Base-by-base conservation (phyloP, 331 rosid species). In the Saraca asoca region DNA sequence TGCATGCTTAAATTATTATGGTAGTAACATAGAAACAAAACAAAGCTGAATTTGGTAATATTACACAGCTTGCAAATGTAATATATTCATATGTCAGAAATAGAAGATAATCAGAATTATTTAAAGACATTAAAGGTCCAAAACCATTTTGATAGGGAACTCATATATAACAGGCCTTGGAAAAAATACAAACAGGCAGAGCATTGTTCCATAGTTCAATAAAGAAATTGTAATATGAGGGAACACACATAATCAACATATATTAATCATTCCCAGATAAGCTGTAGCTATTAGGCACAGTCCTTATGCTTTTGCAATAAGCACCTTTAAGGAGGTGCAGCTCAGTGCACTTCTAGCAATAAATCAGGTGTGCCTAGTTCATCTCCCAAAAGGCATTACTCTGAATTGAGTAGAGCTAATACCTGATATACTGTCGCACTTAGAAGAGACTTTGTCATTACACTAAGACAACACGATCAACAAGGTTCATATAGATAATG, bases 1-100 rank as follows among this genome's bases (percentile, higher is more conserved):
- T 34, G 39, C 67, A 69, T 35, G 70, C 73, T 75, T 49, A 73
- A 50, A 75, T 52, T 64, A 70, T 75, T 79, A 86, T 71, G 44
- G 52, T 64, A 62, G 62, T 70, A 78, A 64, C 33, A 68, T 34
- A 41, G 5, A 71, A 59, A 56, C 14, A 67, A 71, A 52, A 65
- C 50, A 73, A 48, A 48, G 39, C 18, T 48, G 37, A 77, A 59
- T 39, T 58, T 50, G 58, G 14, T 52, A 64, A 75, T 34, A 51
- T 53, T 50, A 49, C 51, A 39, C 31, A 51, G 57, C 50, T 35
- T 58, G 51, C 17, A 71, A 68, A 55, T 68, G 67, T 38, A 55
- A 56, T 12, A 68, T 38, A 72, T 68, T 37, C 59, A 58, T 49
- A 63, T 63, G 51, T 10, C 61, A 51, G 37, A 60, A 69, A 65